Base-by-base conservation (phyloP, 2,329 filamentous ascomycete genomes). In the Scolecobasidium constrictum region DNA sequence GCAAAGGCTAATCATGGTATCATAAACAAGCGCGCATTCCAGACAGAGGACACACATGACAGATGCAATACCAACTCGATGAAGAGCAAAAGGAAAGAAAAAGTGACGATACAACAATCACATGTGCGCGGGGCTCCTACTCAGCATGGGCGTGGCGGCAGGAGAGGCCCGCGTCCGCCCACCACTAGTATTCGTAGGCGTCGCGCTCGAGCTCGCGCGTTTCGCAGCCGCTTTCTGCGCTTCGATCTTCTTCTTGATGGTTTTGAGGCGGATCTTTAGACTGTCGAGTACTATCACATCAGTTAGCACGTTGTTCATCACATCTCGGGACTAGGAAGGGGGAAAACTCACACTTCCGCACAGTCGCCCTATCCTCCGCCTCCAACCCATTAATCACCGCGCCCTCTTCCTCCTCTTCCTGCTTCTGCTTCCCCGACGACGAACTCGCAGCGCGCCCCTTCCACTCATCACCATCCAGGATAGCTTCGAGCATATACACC, bases 401-500 rank as follows among this genome's bases (percentile, higher is more conserved):
- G n/a, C n/a, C n/a, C 18, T 54, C 40, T 22, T 67, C 65, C 16
- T 68, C 68, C 64, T 72, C 63, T 9, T 62, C 55, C 38, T 59
- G 57, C 40, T 60, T 63, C 33, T 42, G 20, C 23, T 46, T 40
- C 19, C 19, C 26, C 19, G 31, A 20, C 2, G 13, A 16, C 53
- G 53, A 69, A 72, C 49, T 38, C 13, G 16, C 12, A 13, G 15
- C 13, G 21, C 35, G 19, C 11, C 21, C 19, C 11, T 26, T 37
- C 7, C 38, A 21, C 19, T 78, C 86, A 46, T 94, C 87, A 37
- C 75, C 81, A 53, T 98, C 92, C 45, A 98, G 66, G 3, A 98
- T 85, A 13, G 90, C 92, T 64, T 98, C 90, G 12, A 96, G 73
- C 83, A 98, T 92, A 49, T 85, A 78, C 50, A 96, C 87, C 0